Evolutionary conservation across 2,329 filamentous ascomycete genomes (phyloP).

Genomic region (Lachnellula arida): DNA sequence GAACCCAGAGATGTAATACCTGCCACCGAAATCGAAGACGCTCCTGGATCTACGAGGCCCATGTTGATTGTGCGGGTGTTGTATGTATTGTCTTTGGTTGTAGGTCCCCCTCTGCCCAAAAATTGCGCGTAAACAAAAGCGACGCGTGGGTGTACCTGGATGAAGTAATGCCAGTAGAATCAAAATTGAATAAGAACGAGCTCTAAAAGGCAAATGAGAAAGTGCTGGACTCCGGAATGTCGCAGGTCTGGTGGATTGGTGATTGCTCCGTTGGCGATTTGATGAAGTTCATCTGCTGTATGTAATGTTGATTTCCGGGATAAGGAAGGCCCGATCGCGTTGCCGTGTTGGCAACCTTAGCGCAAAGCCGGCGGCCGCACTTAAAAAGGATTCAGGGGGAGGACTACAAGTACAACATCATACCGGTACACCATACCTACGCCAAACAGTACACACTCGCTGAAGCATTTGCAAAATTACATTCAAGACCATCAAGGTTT

Average conservation of each 20-base stretch:
- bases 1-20: constrained; percentile 19
- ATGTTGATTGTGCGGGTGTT: constrained; percentile 15
- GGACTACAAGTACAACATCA: too few relatives aligned
- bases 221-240: constrained; percentile 4
- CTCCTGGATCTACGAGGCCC: constrained; percentile 25
- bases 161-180: background rate
- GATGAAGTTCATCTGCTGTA: too few relatives aligned
- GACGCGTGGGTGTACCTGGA: background rate
- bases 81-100: background rate
- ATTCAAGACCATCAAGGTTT: too few relatives aligned
- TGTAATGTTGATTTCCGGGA: too few relatives aligned
- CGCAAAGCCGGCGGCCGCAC: too few relatives aligned
- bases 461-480: too few relatives aligned
- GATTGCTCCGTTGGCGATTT: too few relatives aligned
- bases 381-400: too few relatives aligned
- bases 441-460: too few relatives aligned
- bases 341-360: too few relatives aligned
- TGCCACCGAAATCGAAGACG: constrained; percentile 34
- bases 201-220: background rate
- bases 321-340: too few relatives aligned
- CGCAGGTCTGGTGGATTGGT: background rate
- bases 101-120: background rate
- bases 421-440: too few relatives aligned
- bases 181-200: background rate
- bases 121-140: constrained; percentile 7